phyloP scores from a whole-genome alignment of 768 basidiomycete species.

The Podaxis mareebaensis region DNA sequence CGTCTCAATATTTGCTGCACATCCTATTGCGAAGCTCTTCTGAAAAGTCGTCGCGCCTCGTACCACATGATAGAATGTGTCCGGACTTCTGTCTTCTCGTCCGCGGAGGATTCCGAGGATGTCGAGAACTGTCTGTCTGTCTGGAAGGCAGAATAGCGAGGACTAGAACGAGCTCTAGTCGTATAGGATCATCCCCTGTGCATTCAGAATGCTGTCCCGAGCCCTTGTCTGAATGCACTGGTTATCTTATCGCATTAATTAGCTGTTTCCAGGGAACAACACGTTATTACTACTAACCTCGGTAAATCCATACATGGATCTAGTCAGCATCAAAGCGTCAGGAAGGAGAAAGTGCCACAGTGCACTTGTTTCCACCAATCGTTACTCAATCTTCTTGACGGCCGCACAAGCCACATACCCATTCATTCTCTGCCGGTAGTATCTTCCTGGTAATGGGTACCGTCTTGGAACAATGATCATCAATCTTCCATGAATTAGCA shows the following conservation, averaged over 20 bases:
- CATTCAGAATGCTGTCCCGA: not conserved
- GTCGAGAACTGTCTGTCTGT: not conserved
- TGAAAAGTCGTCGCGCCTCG: not conserved
- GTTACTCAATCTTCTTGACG: constrained; percentile 1
- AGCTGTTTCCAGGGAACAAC: not conserved
- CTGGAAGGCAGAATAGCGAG: not conserved
- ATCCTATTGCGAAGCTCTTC: not conserved
- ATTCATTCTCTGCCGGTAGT: not conserved
- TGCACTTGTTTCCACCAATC: not conserved
- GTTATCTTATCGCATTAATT: not conserved
- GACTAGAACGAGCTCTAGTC: not conserved
- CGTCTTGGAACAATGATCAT: not conserved
- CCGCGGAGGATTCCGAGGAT: not conserved
- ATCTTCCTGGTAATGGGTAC: not conserved
- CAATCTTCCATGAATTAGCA: not conserved
- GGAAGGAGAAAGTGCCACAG: constrained; percentile 2
- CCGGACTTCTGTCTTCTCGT: not conserved
- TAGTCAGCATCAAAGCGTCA: not conserved
- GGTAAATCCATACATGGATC: not conserved
- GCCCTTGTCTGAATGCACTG: not conserved
- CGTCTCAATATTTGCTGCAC: not conserved
- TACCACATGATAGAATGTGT: not conserved
- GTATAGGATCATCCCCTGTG: not conserved
- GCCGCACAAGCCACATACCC: not conserved
- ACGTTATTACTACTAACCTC: not conserved